Evolutionary conservation across 371 early-diverging fungal genomes (phyloP).

Genomic region (Mortierella sp.): DNA sequence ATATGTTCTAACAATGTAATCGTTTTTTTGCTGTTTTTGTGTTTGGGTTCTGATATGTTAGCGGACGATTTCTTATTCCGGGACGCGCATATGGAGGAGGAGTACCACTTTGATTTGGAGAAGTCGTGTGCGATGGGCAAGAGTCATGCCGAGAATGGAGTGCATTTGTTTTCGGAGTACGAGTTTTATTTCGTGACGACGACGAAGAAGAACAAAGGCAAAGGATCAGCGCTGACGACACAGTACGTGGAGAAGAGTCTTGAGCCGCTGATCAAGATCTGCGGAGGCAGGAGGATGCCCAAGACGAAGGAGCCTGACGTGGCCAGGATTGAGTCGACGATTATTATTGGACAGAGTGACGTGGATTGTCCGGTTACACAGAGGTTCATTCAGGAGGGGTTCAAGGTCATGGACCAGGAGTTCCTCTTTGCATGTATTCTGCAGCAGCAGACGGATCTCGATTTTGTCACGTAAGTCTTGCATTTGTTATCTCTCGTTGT

Average conservation of each 20-base stretch:
- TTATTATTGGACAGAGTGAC: conserved; percentile 26
- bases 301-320: not conserved
- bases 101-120: conserved; percentile 4
- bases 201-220: not conserved
- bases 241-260: not conserved
- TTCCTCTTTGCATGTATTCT: conserved; percentile 18
- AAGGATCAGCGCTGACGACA: not conserved
- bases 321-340: not conserved
- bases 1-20: not conserved
- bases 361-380: not conserved
- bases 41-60: not conserved
- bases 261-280: not conserved
- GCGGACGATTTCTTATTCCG: conserved; percentile 11
- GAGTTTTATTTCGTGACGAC: conserved; percentile 17
- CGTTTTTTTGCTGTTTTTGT: not conserved
- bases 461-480: conserved; percentile 14
- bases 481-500: not conserved
- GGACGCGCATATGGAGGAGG: conserved; percentile 5
- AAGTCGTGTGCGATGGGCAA: conserved; percentile 5
- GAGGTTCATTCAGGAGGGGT: not conserved
- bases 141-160: not conserved
- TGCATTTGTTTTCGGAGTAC: not conserved
- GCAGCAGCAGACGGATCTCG: not conserved
- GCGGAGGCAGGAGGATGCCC: not conserved
- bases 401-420: conserved; percentile 16